Conservation (phyloP, 495 filamentous ascomycete species). For the Evernia prunastri region DNA sequence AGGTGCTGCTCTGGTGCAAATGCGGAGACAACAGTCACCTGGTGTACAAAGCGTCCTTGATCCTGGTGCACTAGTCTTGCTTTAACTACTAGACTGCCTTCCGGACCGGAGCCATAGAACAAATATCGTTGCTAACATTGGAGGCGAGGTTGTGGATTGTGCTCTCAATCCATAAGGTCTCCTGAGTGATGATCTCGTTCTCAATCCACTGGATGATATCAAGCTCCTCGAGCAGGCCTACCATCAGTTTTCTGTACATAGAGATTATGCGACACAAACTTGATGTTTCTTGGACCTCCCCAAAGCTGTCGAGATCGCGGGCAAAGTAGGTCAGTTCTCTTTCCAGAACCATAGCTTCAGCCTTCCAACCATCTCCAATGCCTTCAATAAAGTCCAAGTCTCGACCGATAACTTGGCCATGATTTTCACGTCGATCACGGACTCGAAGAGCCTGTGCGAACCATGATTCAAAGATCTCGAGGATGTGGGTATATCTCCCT, state of each 20-base stretch:
- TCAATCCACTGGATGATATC: conserved; percentile 40
- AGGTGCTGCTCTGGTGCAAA: neutral
- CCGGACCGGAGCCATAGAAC: conserved; percentile 15
- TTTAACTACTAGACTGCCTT: conserved; percentile 10
- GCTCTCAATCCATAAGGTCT: conserved; percentile 35
- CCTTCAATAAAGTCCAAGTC: conserved; percentile 37
- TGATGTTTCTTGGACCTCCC: conserved; percentile 27
- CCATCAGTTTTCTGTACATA: conserved; percentile 33
- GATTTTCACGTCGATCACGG: conserved; percentile 27
- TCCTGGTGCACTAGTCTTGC: neutral
- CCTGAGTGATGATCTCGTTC: conserved; percentile 34
- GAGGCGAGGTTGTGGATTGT: conserved; percentile 32
- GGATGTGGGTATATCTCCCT: conserved; percentile 34
- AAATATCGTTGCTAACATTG: conserved; percentile 14
- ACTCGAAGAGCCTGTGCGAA: conserved; percentile 35
- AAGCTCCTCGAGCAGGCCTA: conserved; percentile 41
- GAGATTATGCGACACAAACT: conserved; percentile 33
- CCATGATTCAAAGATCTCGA: conserved; percentile 43
- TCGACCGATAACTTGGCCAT: conserved; percentile 9
- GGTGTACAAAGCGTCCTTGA: neutral
- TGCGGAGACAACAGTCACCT: neutral
- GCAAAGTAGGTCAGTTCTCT: conserved; percentile 38
- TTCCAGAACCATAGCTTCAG: conserved; percentile 34
- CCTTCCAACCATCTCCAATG: conserved; percentile 40
- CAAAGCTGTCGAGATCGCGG: conserved; percentile 30